A percentile compares a stretch with the other conserved stretches of the same genome.
These are phyloP conservation scores for Cucumis hystrix DNA, from an alignment of 306 rosid species.

Conservation along the genomic window DNA sequence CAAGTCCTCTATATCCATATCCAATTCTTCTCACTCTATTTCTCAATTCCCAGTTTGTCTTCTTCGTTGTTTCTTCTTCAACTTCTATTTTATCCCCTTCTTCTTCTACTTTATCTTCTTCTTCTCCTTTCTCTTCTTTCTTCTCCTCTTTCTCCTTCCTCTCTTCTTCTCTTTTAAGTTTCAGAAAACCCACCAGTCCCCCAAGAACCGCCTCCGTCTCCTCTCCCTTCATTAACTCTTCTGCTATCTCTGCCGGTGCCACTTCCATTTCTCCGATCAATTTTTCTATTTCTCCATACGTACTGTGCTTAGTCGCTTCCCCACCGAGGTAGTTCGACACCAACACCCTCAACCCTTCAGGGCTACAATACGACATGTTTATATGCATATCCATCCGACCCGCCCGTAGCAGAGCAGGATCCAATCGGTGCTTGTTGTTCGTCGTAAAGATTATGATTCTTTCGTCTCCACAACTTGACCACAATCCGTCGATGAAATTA, in stretches of 20 bases:
- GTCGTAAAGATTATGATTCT: conserved; percentile 48
- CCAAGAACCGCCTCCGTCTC: conserved; percentile 18
- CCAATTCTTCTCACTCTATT: background rate
- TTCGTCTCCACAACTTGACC: conserved; percentile 57
- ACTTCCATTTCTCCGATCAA: conserved; percentile 20
- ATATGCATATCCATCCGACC: conserved; percentile 64
- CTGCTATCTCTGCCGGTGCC: conserved; percentile 43
- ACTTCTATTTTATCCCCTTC: background rate
- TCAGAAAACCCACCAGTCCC: conserved; percentile 20
- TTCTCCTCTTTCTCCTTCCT: background rate
- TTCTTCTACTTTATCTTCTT: background rate
- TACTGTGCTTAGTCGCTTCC: conserved; percentile 6
- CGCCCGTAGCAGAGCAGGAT: conserved; percentile 36
- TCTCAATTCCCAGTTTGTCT: background rate
- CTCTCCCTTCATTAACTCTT: conserved; percentile 38
- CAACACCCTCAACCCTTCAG: conserved; percentile 21
- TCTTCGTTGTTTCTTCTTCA: too few species aligned
- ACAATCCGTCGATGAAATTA: conserved; percentile 27
- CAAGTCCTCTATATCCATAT: background rate
- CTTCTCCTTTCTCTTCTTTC: background rate
- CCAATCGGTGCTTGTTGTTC: conserved; percentile 36
- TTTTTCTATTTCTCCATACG: conserved; percentile 14
- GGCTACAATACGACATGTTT: conserved; percentile 33
- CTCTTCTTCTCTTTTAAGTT: conserved; percentile 2
- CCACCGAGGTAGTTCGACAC: conserved; percentile 32